phyloP scores from a whole-genome alignment of 2,329 filamentous ascomycete genomes.

The Cercospora zeae-maydis region DNA sequence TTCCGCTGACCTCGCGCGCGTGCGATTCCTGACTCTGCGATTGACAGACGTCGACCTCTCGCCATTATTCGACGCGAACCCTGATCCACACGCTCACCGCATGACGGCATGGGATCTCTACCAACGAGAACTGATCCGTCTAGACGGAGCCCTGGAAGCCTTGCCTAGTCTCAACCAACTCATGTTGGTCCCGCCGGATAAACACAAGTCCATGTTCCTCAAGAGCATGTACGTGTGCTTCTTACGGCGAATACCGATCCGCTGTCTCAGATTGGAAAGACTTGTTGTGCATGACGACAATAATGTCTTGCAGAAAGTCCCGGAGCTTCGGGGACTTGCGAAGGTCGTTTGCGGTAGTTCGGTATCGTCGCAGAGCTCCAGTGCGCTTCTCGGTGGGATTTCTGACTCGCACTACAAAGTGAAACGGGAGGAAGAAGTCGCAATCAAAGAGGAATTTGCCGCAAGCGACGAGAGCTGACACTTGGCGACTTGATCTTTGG shows the following conservation, averaged over 20 bases:
- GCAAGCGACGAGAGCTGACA: background rate
- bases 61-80: constrained; percentile 18
- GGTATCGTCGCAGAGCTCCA: background rate
- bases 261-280: constrained; percentile 20
- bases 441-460: constrained; percentile 9
- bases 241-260: constrained; percentile 21
- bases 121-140: constrained; percentile 26
- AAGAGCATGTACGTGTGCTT: constrained; percentile 29
- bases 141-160: constrained; percentile 23
- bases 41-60: constrained; percentile 33
- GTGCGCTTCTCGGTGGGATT: background rate
- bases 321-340: constrained; percentile 13
- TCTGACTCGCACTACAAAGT: background rate
- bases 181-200: constrained; percentile 23
- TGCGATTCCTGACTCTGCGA: constrained; percentile 23
- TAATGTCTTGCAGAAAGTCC: constrained; percentile 18
- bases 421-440: constrained; percentile 1
- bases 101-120: constrained; percentile 27
- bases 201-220: constrained; percentile 25
- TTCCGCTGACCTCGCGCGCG: constrained; percentile 22
- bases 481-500: too few relatives aligned
- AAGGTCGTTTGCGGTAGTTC: constrained; percentile 18
- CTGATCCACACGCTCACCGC: constrained; percentile 4
- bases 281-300: constrained; percentile 22
- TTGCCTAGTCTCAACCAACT: constrained; percentile 26